Percentiles rank a stretch among this genome's conserved stretches.
phyloP scores from a whole-genome alignment of 2,329 filamentous ascomycete genomes.

The Coniosporium tulheliwenetii region DNA sequence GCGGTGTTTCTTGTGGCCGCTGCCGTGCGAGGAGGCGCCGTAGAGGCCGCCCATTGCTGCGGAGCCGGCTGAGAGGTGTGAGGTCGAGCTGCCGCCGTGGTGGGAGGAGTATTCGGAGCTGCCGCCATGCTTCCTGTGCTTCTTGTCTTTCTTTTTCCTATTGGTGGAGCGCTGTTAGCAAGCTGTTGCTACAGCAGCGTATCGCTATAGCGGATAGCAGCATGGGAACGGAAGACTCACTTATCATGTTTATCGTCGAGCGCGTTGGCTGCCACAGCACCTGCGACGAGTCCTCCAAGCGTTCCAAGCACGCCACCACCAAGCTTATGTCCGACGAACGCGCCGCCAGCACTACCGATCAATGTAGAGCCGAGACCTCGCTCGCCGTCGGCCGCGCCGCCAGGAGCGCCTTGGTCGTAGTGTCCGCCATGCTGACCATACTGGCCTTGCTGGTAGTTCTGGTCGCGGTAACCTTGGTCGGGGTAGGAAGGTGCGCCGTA shows the following conservation, averaged over 20 bases:
- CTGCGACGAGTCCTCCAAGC: slow-evolving; percentile 34
- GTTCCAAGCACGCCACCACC: slow-evolving; percentile 37
- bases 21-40: slow-evolving; percentile 10
- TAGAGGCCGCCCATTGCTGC: slow-evolving; percentile 19
- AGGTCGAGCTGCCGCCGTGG: not conserved
- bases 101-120: slow-evolving; percentile 9
- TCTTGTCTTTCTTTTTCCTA: slow-evolving; percentile 20
- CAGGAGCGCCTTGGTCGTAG: slow-evolving; percentile 14
- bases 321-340: slow-evolving; percentile 36
- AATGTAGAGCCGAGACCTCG: slow-evolving; percentile 40
- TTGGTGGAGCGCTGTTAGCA: slow-evolving; percentile 3
- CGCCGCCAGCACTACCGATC: slow-evolving; percentile 37
- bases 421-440: slow-evolving; percentile 17
- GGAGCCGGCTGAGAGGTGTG: slow-evolving; percentile 4
- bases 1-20: slow-evolving; percentile 10
- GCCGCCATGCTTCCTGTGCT: slow-evolving; percentile 13
- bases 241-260: slow-evolving; percentile 30
- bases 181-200: not conserved
- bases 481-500: not conserved
- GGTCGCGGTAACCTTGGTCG: slow-evolving; percentile 8
- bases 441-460: slow-evolving; percentile 28
- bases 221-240: slow-evolving; percentile 9
- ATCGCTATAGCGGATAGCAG: slow-evolving; percentile 3
- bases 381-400: slow-evolving; percentile 27
- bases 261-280: slow-evolving; percentile 39